Evolutionary conservation across 495 filamentous ascomycete genomes (phyloP), one percentile per base, ranked within the genome.

Genomic region (Penicillium diatomitis): DNA sequence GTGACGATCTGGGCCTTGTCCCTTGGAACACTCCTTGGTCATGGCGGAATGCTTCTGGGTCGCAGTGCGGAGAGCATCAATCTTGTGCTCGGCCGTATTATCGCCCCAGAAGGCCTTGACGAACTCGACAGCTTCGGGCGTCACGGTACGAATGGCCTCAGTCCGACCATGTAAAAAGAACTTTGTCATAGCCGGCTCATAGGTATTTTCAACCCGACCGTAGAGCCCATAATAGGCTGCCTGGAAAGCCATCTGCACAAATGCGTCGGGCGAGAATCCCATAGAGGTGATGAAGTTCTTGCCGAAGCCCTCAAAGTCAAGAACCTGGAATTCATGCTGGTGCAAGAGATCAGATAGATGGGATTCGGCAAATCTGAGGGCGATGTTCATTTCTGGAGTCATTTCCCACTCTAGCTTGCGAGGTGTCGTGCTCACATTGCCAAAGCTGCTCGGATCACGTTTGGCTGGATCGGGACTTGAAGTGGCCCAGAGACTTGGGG

Each of bases 151-250:
- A 48, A 98, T 84, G 6, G 92, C 92, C 69, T 98, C 92, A 1
- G 92, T 98, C 27, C 92, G 84, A 8, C 92, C 92, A 56, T 97
- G 92, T 33, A 94, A 79, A 67, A 80, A 98, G 46, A 81, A 67
- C 67, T 98, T 98, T 10, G 92, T 98, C 92, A 98, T 98, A 30
- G 92, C 90, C 10, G 92, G 94, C 67, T 98, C 92, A 64, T 98
- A 98, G 3, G 87, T 91, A 61, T 87, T 94, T 67, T 97, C 92
- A 4, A 95, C 76, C 4, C 88, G 81, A 5, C 92, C 92, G 56
- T 98, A 98, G 32, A 98, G 81, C 31, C 94, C 92, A 59, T 97
- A 98, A 72, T 98, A 97, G 9, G 94, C 92, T 30, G 92, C 92
- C 66, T 98, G 92, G 72, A 96, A 97, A 4, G 92, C 94, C 92